Conservation (phyloP, 768 basidiomycete species). For the Pleurotus eryngii region DNA sequence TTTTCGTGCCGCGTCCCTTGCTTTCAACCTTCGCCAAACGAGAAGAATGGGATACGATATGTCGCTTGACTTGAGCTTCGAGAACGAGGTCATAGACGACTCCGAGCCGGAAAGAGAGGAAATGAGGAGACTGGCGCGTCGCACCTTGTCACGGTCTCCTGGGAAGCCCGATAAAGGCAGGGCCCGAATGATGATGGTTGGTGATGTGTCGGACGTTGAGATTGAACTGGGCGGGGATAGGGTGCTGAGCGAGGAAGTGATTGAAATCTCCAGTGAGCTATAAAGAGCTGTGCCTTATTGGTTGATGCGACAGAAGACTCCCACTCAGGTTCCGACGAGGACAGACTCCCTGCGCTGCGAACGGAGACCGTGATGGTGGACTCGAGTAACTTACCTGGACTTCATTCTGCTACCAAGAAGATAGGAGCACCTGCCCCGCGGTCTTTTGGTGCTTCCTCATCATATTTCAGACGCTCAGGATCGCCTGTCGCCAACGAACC, state of each 20-base stretch:
- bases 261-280: neutral
- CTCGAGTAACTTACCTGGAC: too few species aligned
- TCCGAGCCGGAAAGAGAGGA: conserved; percentile 57
- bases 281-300: too few species aligned
- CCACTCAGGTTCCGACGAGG: neutral
- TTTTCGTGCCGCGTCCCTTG: neutral
- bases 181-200: neutral
- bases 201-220: neutral
- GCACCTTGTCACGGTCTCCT: too few species aligned
- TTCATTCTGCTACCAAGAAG: too few species aligned
- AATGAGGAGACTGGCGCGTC: neutral
- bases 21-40: neutral
- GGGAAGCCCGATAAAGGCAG: too few species aligned
- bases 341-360: neutral
- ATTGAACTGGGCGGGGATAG: too few species aligned
- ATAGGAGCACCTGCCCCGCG: too few species aligned
- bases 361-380: too few species aligned
- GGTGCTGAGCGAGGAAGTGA: neutral
- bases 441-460: too few species aligned
- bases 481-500: too few species aligned
- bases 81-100: conserved; percentile 53
- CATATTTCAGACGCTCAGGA: too few species aligned
- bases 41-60: neutral
- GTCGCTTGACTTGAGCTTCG: neutral
- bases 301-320: too few species aligned